Percentiles rank a stretch among this genome's conserved stretches.
These are phyloP conservation scores for Lepidium campestre DNA, from an alignment of 441 rosid species.

Conservation along the genomic window DNA sequence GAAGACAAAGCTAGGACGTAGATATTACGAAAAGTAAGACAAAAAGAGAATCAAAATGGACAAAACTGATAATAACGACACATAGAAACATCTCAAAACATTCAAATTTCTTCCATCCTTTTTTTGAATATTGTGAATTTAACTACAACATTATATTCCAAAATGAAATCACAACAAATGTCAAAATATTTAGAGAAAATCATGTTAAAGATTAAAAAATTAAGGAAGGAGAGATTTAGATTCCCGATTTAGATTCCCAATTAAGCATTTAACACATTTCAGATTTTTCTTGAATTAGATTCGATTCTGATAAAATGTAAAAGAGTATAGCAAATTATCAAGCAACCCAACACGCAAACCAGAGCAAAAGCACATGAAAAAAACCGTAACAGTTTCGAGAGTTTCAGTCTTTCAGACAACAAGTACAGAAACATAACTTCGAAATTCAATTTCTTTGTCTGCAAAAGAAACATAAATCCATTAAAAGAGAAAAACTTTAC, in stretches of 20 bases:
- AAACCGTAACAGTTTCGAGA: conserved; percentile 4
- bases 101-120: not conserved
- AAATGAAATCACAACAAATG: no score
- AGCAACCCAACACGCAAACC: conserved; percentile 27
- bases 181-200: not conserved
- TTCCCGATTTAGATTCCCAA: not conserved
- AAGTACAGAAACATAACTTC: not conserved
- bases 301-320: not conserved
- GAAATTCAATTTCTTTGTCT: not conserved
- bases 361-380: conserved; percentile 22
- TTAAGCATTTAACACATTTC: conserved; percentile 10
- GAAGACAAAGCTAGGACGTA: conserved; percentile 6
- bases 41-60: conserved; percentile 10
- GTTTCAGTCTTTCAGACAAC: conserved; percentile 1
- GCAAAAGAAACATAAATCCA: not conserved
- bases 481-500: conserved; percentile 18
- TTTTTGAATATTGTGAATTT: conserved; percentile 15
- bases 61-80: conserved; percentile 13
- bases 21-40: conserved; percentile 8
- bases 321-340: not conserved
- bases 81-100: conserved; percentile 19
- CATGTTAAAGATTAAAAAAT: not conserved
- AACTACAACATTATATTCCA: not conserved
- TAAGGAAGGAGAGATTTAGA: not conserved
- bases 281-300: conserved; percentile 9